Evolutionary conservation across 495 filamentous ascomycete species (phyloP), one percentile per base, ranked within the genome.

Genomic region (Penicillium roqueforti): DNA sequence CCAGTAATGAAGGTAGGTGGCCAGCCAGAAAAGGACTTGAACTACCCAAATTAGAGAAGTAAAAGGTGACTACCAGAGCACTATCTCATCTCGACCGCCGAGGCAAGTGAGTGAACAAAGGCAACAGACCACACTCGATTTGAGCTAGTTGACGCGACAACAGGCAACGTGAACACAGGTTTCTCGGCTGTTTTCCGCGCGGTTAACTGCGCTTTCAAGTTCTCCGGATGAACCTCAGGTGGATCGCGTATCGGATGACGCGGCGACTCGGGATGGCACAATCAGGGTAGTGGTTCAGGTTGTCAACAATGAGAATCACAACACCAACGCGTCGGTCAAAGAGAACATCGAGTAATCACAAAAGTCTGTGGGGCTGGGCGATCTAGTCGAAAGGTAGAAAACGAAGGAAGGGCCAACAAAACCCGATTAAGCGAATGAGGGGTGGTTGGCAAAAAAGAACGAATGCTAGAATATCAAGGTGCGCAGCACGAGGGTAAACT

Each of bases 21-120:
- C 68, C 70, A 71, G 68, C 68, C 69, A 65, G 54, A 54, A 22
- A 47, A 53, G 45, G 57, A 45, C n/a, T 36, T n/a, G 6, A 46
- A 57, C 31, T 36, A 56, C 57, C 58, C 29, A 55, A 53, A 46
- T 47, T 39, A 44, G 37, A 62, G 47, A 63, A 64, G 36, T 45
- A 53, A 53, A 61, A 56, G 56, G 57, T 68, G 67, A 67, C 68
- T 70, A 58, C 72, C 72, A 72, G 70, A 74, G 72, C 61, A 69
- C 69, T 74, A 75, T 69, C 59, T 66, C 68, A 71, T 75, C 18
- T 59, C 44, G 58, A 58, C 56, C 48, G 55, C 56, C 48, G 55
- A 47, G 56, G 43, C 51, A 48, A 48, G 37, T 53, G 49, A 45
- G 36, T 16, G 53, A 38, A 48, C 47, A 18, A 18, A 19, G 31